Base-by-base conservation (phyloP, 2,329 filamentous ascomycete genomes). In the Calonectria naviculata region DNA sequence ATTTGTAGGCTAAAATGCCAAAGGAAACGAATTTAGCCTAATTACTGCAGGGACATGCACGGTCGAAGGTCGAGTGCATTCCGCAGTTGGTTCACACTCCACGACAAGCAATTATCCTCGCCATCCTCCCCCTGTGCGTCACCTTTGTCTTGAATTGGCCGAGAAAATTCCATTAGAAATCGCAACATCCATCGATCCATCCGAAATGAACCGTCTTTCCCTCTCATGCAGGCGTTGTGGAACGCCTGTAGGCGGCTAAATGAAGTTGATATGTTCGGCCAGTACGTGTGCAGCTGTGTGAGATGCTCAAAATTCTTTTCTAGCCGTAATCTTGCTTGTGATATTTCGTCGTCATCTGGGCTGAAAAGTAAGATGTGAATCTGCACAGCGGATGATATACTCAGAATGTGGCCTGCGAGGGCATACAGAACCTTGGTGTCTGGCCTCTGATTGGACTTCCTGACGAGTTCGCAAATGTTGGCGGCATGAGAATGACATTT, bases 291-390 rank as follows among this genome's bases (percentile, higher is more conserved):
- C 38, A 88, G 72, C 7, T 80, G 75, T 0, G 83, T 81, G n/a
- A 88, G 75, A 21, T 85, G 83, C 70, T 83, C 79, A 67, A 87
- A 88, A 67, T 88, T 88, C 24, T 78, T 78, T 71, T 85, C 84
- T 1, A 88, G 78, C 9, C 82, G 79, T 12, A 67, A 70, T 34
- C 81, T 80, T 2, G 85, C 83, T 5, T 77, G 73, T 0, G 73
- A 67, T 9, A 86, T 82, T 56, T 85, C 79, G 5, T 68, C 71
- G 24, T 84, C 81, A 24, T 83, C 79, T 1, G 76, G 76, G 58
- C 79, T 79, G 67, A 87, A 87, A 0, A 87, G 80, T 1, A 88
- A 78, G 0, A 80, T 86, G 67, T 87, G 85, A 15, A 87, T 81
- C 60, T 87, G 83, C 0, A 87, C 81, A 0, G 86, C 86, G 0